Evolutionary conservation across 2,329 filamentous ascomycete genomes (phyloP).

Genomic region (Balansia obtecta): DNA sequence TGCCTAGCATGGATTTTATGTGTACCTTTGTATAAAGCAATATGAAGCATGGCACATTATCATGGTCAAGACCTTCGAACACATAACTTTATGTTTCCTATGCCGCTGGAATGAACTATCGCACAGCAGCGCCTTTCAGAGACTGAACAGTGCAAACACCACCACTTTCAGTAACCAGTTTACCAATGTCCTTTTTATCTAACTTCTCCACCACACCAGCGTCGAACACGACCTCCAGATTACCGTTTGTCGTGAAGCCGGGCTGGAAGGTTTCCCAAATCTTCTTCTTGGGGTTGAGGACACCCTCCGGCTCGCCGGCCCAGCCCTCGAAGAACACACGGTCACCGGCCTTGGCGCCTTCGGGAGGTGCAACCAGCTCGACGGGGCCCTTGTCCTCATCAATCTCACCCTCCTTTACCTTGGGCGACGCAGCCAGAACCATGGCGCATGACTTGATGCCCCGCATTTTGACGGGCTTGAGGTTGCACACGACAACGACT

Average conservation of each 20-base stretch:
- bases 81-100: neutral
- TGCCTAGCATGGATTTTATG: too few relatives aligned
- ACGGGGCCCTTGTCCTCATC: constrained; percentile 82
- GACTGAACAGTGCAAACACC: constrained; percentile 74
- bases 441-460: constrained; percentile 69
- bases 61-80: too few relatives aligned
- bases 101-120: constrained; percentile 31
- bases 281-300: constrained; percentile 99
- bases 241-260: constrained; percentile 81
- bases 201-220: constrained; percentile 64
- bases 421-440: constrained; percentile 91
- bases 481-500: constrained; percentile 90
- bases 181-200: constrained; percentile 53
- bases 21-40: too few relatives aligned
- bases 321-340: constrained; percentile 90
- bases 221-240: constrained; percentile 77
- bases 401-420: constrained; percentile 65
- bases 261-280: constrained; percentile 95
- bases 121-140: constrained; percentile 68
- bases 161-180: constrained; percentile 64
- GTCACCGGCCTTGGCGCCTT: constrained; percentile 68
- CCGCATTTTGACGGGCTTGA: constrained; percentile 99
- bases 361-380: constrained; percentile 79
- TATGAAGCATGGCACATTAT: too few relatives aligned
- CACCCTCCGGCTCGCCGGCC: constrained; percentile 82